phyloP scores from a whole-genome alignment of 164 flowering plant species.

The Malania oleifera region DNA sequence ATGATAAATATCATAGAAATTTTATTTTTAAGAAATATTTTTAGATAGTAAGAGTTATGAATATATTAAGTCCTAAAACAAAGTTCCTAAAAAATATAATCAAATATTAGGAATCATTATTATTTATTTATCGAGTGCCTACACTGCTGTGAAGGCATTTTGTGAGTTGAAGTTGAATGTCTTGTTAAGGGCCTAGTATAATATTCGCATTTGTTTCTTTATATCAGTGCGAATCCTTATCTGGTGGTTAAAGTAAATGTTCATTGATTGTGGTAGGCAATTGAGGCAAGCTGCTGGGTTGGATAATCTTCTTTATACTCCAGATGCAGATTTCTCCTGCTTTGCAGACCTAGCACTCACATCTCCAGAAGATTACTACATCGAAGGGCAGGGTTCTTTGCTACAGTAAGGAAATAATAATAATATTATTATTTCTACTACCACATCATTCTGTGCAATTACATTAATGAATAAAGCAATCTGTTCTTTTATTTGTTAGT shows the following conservation, averaged over 20 bases:
- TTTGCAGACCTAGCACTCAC: constrained; percentile 96
- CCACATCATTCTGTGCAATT: neutral
- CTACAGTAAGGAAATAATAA: constrained; percentile 68
- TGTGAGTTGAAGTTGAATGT: neutral
- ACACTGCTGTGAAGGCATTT: neutral
- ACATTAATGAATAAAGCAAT: no score
- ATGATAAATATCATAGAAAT: no score
- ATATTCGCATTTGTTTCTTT: neutral
- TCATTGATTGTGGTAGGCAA: constrained; percentile 45
- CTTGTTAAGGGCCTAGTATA: neutral
- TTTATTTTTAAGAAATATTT: no score
- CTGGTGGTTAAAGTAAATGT: neutral
- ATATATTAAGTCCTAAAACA: no score
- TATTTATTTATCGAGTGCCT: no score
- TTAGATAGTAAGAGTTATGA: no score
- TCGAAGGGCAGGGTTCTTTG: constrained; percentile 92
- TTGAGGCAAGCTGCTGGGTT: constrained; percentile 65
- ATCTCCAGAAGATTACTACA: constrained; percentile 94
- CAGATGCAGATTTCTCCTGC: constrained; percentile 98
- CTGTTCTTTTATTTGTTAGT: no score
- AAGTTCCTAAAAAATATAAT: no score
- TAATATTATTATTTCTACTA: neutral
- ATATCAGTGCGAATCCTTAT: neutral
- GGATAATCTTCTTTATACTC: constrained; percentile 93
- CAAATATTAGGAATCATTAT: no score